Evolutionary conservation across 257 asterid species (phyloP), one percentile per base, ranked within the genome.

Genomic region (Plectranthus barbatus): DNA sequence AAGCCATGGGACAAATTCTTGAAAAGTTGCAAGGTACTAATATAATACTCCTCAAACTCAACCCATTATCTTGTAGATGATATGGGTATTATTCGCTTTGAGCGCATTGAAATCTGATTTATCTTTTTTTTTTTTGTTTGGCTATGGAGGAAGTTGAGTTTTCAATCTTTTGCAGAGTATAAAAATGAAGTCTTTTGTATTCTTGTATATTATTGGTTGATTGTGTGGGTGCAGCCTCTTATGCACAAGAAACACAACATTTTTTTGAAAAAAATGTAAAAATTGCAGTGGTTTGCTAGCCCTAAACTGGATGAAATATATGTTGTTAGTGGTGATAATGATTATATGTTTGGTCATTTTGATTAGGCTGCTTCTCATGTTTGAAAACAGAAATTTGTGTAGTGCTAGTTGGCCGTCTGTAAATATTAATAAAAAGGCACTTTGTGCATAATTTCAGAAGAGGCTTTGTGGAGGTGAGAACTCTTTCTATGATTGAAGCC

Each of bases 1-100:
- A 53, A 76, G 66, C 74, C 76, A 90, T 90, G 97, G 97, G 97
- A 41, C 94, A 90, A 62, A 62, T 90, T 77, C 90, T 90, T 39
- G 90, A 79, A 13, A 86, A 81, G 58, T 1, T 87, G n/a, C 71
- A 80, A 80, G 94, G 97, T 86, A 84, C 26, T 37, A 9, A 48
- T 50, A 13, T 41, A n/a, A n/a, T n/a, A n/a, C n/a, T n/a, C n/a
- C n/a, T 37, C 45, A 1, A 12, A 54, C 56, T 62, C 62, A 11
- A 61, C 13, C 36, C 34, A 8, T 6, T 50, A 18, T 51, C 20
- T 34, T 7, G 34, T 39, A 18, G 7, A 21, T 68, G 60, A 24
- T 37, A 20, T 23, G 39, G 2, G 0, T 47, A 23, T 52, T 31
- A 45, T n/a, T 44, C 31, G 56, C 20, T 61, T 23, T 33, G 7